Conservation (phyloP, 2,329 filamentous ascomycete genomes). For the Sarocladium kiliense region DNA sequence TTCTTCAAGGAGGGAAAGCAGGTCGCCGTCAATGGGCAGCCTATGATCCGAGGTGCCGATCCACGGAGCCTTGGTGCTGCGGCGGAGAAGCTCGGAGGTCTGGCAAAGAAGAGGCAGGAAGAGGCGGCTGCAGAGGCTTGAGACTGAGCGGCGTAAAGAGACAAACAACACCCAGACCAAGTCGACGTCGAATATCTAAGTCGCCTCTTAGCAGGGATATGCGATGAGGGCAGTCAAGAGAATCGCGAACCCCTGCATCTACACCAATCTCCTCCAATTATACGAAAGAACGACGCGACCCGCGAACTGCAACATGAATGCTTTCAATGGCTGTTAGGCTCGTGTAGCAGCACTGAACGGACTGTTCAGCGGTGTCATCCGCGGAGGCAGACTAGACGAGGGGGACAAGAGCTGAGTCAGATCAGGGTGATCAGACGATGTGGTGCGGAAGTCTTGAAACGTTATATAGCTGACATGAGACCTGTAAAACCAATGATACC, state of each 20-base stretch:
- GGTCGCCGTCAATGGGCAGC: slow-evolving; percentile 25
- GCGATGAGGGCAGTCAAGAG: no score
- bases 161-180: no score
- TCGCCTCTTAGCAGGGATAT: no score
- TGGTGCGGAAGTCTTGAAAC: no score
- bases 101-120: slow-evolving; percentile 27
- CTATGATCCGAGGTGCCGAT: slow-evolving; percentile 29
- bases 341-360: no score
- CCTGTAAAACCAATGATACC: background rate
- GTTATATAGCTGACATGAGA: background rate
- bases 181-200: no score
- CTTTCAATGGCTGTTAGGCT: no score
- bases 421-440: background rate
- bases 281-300: no score
- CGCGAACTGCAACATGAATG: no score
- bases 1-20: slow-evolving; percentile 70
- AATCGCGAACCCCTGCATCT: no score
- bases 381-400: background rate
- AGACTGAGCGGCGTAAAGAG: background rate
- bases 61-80: slow-evolving; percentile 24
- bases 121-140: slow-evolving; percentile 13
- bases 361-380: no score
- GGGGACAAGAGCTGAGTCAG: background rate
- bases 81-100: slow-evolving; percentile 29
- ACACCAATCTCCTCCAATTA: no score